phyloP scores from a whole-genome alignment of 257 asterid species.

The Solanum commersonii region DNA sequence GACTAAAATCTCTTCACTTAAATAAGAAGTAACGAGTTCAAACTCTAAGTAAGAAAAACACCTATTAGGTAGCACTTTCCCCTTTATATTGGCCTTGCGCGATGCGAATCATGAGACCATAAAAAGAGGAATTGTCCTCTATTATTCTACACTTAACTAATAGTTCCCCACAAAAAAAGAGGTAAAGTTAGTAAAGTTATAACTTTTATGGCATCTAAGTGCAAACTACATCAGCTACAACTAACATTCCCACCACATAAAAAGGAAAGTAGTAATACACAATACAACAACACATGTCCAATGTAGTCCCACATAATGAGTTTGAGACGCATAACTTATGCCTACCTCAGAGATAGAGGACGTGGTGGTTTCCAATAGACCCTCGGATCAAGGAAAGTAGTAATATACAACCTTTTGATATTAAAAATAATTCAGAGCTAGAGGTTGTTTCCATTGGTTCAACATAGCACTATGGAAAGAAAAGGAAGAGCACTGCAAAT shows the following conservation, averaged over 20 bases:
- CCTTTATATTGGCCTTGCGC: neutral
- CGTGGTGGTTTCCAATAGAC: neutral
- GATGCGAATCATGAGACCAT: neutral
- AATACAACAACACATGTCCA: neutral
- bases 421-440: neutral
- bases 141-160: neutral
- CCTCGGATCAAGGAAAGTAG: too few species aligned
- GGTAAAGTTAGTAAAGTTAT: neutral
- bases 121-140: neutral
- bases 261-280: neutral
- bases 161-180: neutral
- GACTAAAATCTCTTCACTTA: neutral
- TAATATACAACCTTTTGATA: neutral
- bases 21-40: neutral
- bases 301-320: neutral
- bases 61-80: neutral
- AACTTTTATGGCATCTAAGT: neutral
- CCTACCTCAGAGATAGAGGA: neutral
- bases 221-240: neutral
- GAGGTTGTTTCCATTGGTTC: neutral
- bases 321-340: neutral
- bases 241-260: neutral
- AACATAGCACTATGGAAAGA: neutral
- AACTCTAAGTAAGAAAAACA: neutral
- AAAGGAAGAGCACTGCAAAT: neutral